Evolutionary conservation across 768 basidiomycete genomes (phyloP).

Genomic region (Guyanaporus albipodus): DNA sequence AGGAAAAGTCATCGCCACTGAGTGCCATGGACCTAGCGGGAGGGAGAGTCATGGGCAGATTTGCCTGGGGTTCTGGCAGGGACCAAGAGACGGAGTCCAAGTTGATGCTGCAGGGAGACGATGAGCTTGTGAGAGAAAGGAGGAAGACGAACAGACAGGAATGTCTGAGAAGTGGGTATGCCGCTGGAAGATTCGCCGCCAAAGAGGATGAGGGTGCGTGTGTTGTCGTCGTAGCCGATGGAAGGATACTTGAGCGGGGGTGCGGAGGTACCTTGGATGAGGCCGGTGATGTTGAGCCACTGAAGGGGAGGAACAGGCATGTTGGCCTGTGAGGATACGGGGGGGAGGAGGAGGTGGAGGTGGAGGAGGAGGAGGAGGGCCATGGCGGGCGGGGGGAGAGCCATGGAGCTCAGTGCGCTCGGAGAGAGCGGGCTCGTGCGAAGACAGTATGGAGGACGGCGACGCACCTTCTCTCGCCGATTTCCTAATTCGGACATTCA

Average conservation of each 20-base stretch:
- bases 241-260: constrained; percentile 69
- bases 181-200: constrained; percentile 71
- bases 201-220: constrained; percentile 64
- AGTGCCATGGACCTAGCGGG: constrained; percentile 62
- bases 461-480: constrained; percentile 4
- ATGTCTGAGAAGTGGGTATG: constrained; percentile 59
- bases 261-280: constrained; percentile 49
- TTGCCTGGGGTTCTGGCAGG: constrained; percentile 47
- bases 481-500: constrained; percentile 10
- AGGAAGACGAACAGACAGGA: constrained; percentile 46
- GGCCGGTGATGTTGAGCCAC: constrained; percentile 67
- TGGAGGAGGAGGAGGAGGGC: constrained; percentile 10
- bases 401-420: constrained; percentile 21
- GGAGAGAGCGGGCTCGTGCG: constrained; percentile 24
- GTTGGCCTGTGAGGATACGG: constrained; percentile 38
- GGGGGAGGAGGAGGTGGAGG: constrained; percentile 11
- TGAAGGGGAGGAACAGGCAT: constrained; percentile 42
- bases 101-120: constrained; percentile 46
- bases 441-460: constrained; percentile 12
- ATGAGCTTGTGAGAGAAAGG: constrained; percentile 2
- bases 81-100: constrained; percentile 61
- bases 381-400: not conserved
- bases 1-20: constrained; percentile 66
- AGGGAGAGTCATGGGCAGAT: constrained; percentile 45
- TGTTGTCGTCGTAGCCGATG: constrained; percentile 51